Evolutionary conservation across 495 filamentous ascomycete genomes (phyloP).

Genomic region (Xylaria venustula): DNA sequence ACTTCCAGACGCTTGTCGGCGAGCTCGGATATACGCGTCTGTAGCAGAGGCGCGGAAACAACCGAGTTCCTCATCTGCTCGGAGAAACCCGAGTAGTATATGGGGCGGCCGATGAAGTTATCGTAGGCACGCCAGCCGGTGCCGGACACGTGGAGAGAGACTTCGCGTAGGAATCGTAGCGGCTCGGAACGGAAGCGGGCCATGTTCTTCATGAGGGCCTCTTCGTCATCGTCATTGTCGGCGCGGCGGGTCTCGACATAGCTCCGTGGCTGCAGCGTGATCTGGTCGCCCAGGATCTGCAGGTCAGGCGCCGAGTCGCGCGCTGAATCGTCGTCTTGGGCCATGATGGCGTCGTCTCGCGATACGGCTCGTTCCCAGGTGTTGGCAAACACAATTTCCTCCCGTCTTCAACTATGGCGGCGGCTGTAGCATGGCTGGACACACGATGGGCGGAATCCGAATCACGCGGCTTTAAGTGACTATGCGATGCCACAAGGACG

Average conservation of each 20-base stretch:
- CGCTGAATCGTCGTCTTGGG: slow-evolving; percentile 32
- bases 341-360: slow-evolving; percentile 24
- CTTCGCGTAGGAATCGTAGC: slow-evolving; percentile 80
- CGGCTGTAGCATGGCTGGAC: slow-evolving; percentile 7
- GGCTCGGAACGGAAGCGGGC: slow-evolving; percentile 67
- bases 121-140: slow-evolving; percentile 94
- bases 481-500: background rate
- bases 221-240: slow-evolving; percentile 59
- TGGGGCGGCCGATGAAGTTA: slow-evolving; percentile 80
- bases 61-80: slow-evolving; percentile 83
- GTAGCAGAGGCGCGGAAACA: slow-evolving; percentile 71
- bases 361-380: background rate
- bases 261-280: slow-evolving; percentile 78
- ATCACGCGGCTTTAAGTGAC: background rate
- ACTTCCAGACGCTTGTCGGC: slow-evolving; percentile 69
- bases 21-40: slow-evolving; percentile 69
- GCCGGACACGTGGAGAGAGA: slow-evolving; percentile 84
- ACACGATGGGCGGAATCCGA: background rate
- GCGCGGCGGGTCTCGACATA: slow-evolving; percentile 52
- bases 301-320: slow-evolving; percentile 71
- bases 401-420: background rate
- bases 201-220: slow-evolving; percentile 76
- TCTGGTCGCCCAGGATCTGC: slow-evolving; percentile 74
- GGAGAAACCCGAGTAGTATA: slow-evolving; percentile 89
- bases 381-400: background rate